These are phyloP conservation scores for Diplocarpon rosae DNA, from an alignment of 2,329 filamentous ascomycete genomes.

Conservation along the genomic window DNA sequence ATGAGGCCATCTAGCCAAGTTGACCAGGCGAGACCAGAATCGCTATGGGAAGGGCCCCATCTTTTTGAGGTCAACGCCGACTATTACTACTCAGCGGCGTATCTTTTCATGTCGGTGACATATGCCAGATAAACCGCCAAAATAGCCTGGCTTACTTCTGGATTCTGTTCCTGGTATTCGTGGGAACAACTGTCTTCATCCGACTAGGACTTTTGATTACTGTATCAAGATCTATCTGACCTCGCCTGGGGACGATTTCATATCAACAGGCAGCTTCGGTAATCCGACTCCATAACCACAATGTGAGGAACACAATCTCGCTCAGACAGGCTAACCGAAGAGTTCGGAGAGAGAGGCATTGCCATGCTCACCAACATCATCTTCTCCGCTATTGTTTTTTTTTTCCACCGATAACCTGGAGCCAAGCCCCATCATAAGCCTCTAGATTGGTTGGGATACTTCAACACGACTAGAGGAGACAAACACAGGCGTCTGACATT, in stretches of 20 bases:
- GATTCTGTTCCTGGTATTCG: constrained; percentile 76
- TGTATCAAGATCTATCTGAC: constrained; percentile 91
- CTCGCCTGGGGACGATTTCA: constrained; percentile 63
- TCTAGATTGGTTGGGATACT: constrained; percentile 59
- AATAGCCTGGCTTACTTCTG: constrained; percentile 79
- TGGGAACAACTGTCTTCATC: constrained; percentile 63
- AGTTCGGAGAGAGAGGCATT: constrained; percentile 76
- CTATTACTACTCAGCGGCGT: constrained; percentile 83
- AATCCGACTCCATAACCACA: constrained; percentile 66
- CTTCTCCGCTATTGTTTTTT: constrained; percentile 86
- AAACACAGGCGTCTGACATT: constrained; percentile 55
- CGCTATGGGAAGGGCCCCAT: too few relatives aligned
- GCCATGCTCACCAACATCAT: constrained; percentile 82
- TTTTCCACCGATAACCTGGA: constrained; percentile 66
- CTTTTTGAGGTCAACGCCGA: too few relatives aligned
- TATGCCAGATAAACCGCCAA: constrained; percentile 88
- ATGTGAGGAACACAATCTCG: constrained; percentile 55
- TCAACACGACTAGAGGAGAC: constrained; percentile 46
- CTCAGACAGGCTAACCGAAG: constrained; percentile 82
- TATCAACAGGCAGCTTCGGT: constrained; percentile 59
- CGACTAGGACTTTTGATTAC: constrained; percentile 84
- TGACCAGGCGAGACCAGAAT: too few relatives aligned
- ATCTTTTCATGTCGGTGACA: constrained; percentile 81
- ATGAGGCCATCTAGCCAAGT: too few relatives aligned
- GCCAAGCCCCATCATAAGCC: constrained; percentile 21